Evolutionary conservation across 2,329 filamentous ascomycete species (phyloP).

Genomic region (Trichoderma koningii): DNA sequence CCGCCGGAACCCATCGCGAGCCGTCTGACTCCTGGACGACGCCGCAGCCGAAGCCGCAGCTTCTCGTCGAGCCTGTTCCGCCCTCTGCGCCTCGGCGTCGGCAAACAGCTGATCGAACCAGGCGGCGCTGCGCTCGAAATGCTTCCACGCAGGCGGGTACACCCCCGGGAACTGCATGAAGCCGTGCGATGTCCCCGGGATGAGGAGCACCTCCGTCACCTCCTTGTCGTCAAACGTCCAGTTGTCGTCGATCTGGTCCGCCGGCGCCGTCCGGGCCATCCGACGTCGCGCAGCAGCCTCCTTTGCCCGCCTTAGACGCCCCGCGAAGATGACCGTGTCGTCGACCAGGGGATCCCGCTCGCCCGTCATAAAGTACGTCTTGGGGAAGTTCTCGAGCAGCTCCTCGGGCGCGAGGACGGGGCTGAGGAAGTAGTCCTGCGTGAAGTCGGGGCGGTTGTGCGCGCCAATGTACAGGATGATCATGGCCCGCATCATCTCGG

Average conservation of each 20-base stretch:
- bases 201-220: conserved; percentile 71
- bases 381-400: conserved; percentile 83
- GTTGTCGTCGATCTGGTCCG: conserved; percentile 21
- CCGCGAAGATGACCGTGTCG: conserved; percentile 95
- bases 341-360: conserved; percentile 95
- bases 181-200: conserved; percentile 89
- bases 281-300: conserved; percentile 45
- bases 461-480: conserved; percentile 97
- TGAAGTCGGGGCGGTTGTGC: conserved; percentile 89
- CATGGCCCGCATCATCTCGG: conserved; percentile 99
- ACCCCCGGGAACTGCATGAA: conserved; percentile 89
- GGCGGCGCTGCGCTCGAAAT: conserved; percentile 73
- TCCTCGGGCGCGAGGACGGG: conserved; percentile 86
- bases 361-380: conserved; percentile 90
- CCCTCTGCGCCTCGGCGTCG: conserved; percentile 48
- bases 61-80: conserved; percentile 31
- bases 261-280: conserved; percentile 19
- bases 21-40: conserved; percentile 14
- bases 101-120: conserved; percentile 83
- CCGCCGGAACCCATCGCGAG: conserved; percentile 32
- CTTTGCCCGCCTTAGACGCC: conserved; percentile 79
- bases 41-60: background rate
- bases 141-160: conserved; percentile 87
- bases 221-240: conserved; percentile 43
- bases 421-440: conserved; percentile 85